Evolutionary conservation across 2,329 filamentous ascomycete genomes (phyloP), one percentile per base, ranked within the genome.

Genomic region (Phaeophleospora eucalypticola): DNA sequence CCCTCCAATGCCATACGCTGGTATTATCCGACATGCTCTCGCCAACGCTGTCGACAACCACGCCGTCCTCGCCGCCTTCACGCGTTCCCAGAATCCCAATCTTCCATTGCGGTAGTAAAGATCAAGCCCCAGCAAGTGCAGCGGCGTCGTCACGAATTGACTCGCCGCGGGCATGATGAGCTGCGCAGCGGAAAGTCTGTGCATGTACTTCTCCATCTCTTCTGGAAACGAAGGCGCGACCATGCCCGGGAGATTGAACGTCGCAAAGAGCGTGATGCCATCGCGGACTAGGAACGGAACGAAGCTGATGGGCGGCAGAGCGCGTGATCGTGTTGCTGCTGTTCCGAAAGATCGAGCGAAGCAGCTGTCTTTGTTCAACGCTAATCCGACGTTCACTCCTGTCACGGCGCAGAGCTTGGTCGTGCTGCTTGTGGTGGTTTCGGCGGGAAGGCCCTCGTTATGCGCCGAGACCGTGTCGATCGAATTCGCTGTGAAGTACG

Each of bases 81-180:
- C 33, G 24, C 55, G 27, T 19, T 56, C 37, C 10, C 18, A 12
- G 6, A 49, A 24, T 3, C 34, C 33, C 9, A 56, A 16, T 12
- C 32, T 45, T 9, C 42, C 43, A 8, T 41, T 41, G 9, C 56
- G 46, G 19, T 56, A 48, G 27, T 58, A 56, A 33, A 58, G 34
- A 45, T 58, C 54, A 12, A 58, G 36, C 21, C 52, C 56, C 14
- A 57, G 36, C 4, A 58, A 36, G 44, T 58, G 56, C 19, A 58
- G 41, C 9, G 56, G 56, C 18, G 56, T 57, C 15, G 43, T 46
- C 15, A 51, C 38, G 37, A 54, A 52, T 38, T 58, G 56, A 35
- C 52, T 57, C 19, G 49, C 44, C 33, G 51, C 49, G 3, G 56
- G 56, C 16, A 45, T 39, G 9, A 35, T 36, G 19, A 58, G 18